Percentiles rank a stretch among this genome's conserved stretches.
Conservation (phyloP, 2,329 filamentous ascomycete species). For the Coniochaeta sp. region DNA sequence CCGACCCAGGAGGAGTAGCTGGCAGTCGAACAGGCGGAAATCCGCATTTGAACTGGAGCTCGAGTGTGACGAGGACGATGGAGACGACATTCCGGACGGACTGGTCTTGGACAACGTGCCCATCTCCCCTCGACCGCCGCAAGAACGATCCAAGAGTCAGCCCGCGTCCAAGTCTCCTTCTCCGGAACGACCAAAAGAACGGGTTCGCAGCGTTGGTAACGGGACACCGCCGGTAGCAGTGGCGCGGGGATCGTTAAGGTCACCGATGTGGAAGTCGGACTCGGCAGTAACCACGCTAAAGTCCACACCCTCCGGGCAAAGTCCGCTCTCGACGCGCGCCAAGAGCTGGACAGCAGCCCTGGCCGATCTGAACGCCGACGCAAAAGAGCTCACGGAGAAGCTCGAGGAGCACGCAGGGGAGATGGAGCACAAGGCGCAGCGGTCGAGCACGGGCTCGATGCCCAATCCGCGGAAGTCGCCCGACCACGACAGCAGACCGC, state of each 20-base stretch:
- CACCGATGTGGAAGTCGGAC: conserved; percentile 46
- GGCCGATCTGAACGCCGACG: conserved; percentile 63
- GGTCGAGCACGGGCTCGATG: conserved; percentile 28
- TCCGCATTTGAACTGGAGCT: conserved; percentile 63
- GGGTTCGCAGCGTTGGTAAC: conserved; percentile 52
- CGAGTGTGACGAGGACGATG: conserved; percentile 70
- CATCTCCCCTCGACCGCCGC: conserved; percentile 62
- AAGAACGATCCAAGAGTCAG: conserved; percentile 46
- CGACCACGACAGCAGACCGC: conserved; percentile 37
- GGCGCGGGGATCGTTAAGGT: conserved; percentile 53
- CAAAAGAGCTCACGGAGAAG: conserved; percentile 68
- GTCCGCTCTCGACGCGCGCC: conserved; percentile 46
- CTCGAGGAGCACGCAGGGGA: conserved; percentile 71
- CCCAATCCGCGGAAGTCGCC: conserved; percentile 24
- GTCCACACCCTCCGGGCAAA: conserved; percentile 16
- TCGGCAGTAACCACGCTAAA: conserved; percentile 23
- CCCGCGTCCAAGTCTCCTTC: conserved; percentile 46
- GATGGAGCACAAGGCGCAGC: conserved; percentile 39
- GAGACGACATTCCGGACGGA: conserved; percentile 72
- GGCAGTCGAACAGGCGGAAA: conserved; percentile 64
- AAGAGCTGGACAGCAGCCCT: conserved; percentile 71
- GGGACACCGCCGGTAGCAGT: conserved; percentile 53
- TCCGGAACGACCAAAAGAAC: conserved; percentile 44
- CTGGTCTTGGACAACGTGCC: conserved; percentile 76
- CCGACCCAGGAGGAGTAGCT: conserved; percentile 54